These are phyloP conservation scores for Leishmania turanica DNA, from an alignment of 208 protist species.

Conservation along the genomic window DNA sequence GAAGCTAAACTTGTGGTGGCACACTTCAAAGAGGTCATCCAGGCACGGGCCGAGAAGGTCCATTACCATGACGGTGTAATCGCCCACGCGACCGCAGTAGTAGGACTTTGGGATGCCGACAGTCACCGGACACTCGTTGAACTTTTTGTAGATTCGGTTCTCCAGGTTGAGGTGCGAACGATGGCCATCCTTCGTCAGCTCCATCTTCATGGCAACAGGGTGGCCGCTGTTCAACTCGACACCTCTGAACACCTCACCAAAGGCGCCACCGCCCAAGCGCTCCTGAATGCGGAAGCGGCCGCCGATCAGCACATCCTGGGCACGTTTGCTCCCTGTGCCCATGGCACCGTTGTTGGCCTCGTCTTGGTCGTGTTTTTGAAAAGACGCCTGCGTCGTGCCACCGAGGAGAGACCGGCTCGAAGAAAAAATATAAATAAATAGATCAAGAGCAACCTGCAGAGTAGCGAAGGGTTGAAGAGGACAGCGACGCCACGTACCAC, in stretches of 20 bases:
- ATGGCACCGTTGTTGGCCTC: background rate
- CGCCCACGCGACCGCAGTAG: constrained; percentile 96
- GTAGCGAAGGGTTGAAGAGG: background rate
- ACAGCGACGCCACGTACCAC: background rate
- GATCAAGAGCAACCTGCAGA: background rate
- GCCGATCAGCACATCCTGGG: constrained; percentile 73
- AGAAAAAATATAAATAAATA: background rate
- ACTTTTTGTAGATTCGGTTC: constrained; percentile 70
- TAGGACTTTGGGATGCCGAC: constrained; percentile 96
- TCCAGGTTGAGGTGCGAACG: constrained; percentile 81
- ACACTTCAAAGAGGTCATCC: constrained; percentile 98
- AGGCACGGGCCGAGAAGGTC: constrained; percentile 98
- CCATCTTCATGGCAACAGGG: constrained; percentile 86
- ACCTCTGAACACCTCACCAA: constrained; percentile 98
- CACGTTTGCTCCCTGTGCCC: background rate
- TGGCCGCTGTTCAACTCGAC: constrained; percentile 55
- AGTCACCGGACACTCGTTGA: constrained; percentile 60
- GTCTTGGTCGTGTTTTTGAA: background rate
- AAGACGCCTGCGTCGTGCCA: constrained; percentile 16
- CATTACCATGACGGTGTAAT: constrained; percentile 99
- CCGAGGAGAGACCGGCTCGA: background rate
- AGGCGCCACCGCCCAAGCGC: constrained; percentile 97
- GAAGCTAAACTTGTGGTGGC: constrained; percentile 81
- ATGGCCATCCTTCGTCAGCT: constrained; percentile 55
- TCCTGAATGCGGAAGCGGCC: constrained; percentile 92